A percentile compares a stretch with the other conserved stretches of the same genome.
phyloP scores from a whole-genome alignment of 345 rosid genomes.

The Anacardium occidentale region DNA sequence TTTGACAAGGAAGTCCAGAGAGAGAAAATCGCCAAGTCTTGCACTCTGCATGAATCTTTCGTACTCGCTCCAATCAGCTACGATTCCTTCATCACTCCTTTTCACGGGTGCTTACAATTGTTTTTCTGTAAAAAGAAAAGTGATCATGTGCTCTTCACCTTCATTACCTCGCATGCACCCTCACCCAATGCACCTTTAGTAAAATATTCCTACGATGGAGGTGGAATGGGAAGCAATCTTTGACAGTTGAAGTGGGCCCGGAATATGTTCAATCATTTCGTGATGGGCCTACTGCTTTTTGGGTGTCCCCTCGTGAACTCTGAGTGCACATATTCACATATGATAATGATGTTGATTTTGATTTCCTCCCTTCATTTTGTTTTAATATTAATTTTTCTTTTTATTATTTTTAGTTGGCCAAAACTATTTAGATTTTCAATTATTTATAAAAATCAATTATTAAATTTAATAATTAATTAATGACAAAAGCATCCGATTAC shows the following conservation, averaged over 20 bases:
- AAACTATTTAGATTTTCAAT: too few relatives aligned
- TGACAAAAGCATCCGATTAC: too few relatives aligned
- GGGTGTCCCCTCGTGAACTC: slow-evolving; percentile 42
- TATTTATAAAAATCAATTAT: too few relatives aligned
- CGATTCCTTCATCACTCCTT: slow-evolving; percentile 30
- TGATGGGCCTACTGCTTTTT: slow-evolving; percentile 26
- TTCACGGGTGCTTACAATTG: slow-evolving; percentile 29
- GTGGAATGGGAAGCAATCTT: slow-evolving; percentile 10
- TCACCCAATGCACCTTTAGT: too few relatives aligned
- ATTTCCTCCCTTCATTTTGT: neutral
- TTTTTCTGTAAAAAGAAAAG: neutral
- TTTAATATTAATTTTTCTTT: neutral
- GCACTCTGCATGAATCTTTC: slow-evolving; percentile 38
- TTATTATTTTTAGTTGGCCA: neutral
- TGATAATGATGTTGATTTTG: slow-evolving; percentile 7
- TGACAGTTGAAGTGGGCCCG: slow-evolving; percentile 27
- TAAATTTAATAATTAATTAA: too few relatives aligned
- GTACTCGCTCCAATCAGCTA: slow-evolving; percentile 13
- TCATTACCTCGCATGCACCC: neutral
- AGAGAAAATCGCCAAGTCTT: slow-evolving; percentile 3
- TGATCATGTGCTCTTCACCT: neutral
- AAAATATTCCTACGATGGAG: too few relatives aligned
- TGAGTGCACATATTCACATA: slow-evolving; percentile 21
- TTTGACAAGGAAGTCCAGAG: slow-evolving; percentile 13
- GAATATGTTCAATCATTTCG: slow-evolving; percentile 37